Percentiles rank a stretch among this genome's conserved stretches.
These are phyloP conservation scores for Lanmaoa rubissima DNA, from an alignment of 768 basidiomycete species.

Conservation along the genomic window DNA sequence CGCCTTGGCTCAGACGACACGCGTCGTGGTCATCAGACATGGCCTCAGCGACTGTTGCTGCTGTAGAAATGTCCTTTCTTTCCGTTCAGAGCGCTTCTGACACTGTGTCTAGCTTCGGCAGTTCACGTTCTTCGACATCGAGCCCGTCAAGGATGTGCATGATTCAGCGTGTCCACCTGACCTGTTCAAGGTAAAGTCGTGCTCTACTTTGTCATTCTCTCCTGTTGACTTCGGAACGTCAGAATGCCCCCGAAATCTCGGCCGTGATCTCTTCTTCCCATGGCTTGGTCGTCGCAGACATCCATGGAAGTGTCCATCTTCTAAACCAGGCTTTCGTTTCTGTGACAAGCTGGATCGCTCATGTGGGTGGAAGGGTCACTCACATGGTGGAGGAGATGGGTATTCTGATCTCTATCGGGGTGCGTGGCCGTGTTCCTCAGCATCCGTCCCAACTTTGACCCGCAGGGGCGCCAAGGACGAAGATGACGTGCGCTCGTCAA, in stretches of 20 bases:
- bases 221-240: slow-evolving; percentile 2
- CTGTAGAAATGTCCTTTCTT: slow-evolving; percentile 11
- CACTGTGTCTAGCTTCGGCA: slow-evolving; percentile 67
- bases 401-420: slow-evolving; percentile 85
- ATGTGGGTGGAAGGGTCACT: slow-evolving; percentile 75
- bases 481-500: slow-evolving; percentile 57
- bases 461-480: slow-evolving; percentile 60
- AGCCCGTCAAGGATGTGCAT: slow-evolving; percentile 74
- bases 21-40: slow-evolving; percentile 1
- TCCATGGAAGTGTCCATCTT: slow-evolving; percentile 79
- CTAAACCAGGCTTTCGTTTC: slow-evolving; percentile 75
- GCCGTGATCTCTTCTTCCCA: slow-evolving; percentile 58
- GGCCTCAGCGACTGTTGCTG: slow-evolving; percentile 18
- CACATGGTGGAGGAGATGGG: slow-evolving; percentile 84
- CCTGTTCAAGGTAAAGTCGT: slow-evolving; percentile 62
- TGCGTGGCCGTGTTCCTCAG: slow-evolving; percentile 37
- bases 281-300: slow-evolving; percentile 78
- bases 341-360: slow-evolving; percentile 73
- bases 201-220: neutral
- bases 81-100: slow-evolving; percentile 5
- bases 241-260: slow-evolving; percentile 74
- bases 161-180: slow-evolving; percentile 74
- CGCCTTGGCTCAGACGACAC: neutral
- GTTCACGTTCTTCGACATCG: slow-evolving; percentile 85
- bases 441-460: slow-evolving; percentile 11